Evolutionary conservation across 176 grass and related monocot species (phyloP).

Genomic region (Triticum monococcum): DNA sequence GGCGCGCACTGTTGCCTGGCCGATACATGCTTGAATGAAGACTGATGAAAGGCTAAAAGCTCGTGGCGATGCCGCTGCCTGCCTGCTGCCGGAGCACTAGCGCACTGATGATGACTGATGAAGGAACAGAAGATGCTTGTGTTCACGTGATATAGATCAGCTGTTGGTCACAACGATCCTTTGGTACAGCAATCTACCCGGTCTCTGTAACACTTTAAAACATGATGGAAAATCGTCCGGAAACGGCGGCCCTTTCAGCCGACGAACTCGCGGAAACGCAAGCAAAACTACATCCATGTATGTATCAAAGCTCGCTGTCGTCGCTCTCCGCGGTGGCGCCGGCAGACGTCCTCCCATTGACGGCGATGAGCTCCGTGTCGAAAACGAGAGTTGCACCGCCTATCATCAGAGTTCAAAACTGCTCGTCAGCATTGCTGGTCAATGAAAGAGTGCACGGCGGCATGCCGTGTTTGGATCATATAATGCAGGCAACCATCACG

Average conservation of each 20-base stretch:
- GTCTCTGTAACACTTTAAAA: neutral
- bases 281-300: neutral
- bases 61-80: no score
- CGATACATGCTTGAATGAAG: no score
- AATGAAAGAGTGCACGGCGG: neutral
- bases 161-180: neutral
- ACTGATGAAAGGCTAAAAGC: no score
- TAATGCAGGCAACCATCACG: no score
- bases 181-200: neutral
- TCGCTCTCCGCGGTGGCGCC: neutral
- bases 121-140: no score
- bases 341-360: conserved; percentile 61
- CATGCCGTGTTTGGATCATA: neutral
- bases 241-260: neutral
- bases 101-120: no score
- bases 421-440: neutral
- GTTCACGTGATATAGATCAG: neutral
- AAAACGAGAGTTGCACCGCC: conserved; percentile 87
- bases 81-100: no score
- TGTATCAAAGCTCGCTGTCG: conserved; percentile 52
- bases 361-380: conserved; percentile 81
- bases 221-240: neutral
- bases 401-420: conserved; percentile 24
- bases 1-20: no score
- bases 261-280: neutral